Base-by-base conservation (phyloP, 331 rosid species). In the Acacia pycnantha region DNA sequence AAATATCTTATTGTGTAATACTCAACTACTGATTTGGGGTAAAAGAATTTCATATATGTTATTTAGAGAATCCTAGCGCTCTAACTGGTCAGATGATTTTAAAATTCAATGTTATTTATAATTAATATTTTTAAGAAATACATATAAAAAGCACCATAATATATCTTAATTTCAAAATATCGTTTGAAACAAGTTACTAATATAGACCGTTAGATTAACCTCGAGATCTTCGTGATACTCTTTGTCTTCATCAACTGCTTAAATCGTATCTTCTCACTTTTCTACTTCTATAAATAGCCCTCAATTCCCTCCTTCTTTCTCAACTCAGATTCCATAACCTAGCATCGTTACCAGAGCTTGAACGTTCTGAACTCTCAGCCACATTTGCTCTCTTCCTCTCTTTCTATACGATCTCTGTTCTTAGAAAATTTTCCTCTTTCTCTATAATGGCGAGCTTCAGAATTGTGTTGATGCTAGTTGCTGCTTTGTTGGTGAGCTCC, bases 401-500 rank as follows among this genome's bases (percentile, higher is more conserved):
- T 65, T n/a, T 64, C 9, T 15, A 3, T 14, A 66, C 3, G 33
- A 33, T 33, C 22, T 15, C 43, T 31, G 43, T 31, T 31, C 29
- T 64, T 14, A 53, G 31, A 29, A 29, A 1, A 1, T 29, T 4
- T 2, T 15, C 13, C 5, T 61, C 22, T 62, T 27, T 8, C 2
- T 62, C 46, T 19, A 74, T 53, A 47, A 86, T 89, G 92, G 92
- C 92, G 41, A 12, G 56, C 8, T 70, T 48, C 74, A 58, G 76
- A 29, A 16, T 72, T 8, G 54, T 72, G 2, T 56, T 85, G 11
- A 79, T 85, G 79, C 70, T 86, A 3, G 18, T 86, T 1, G 82
- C 86, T 3, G 78, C 85, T 74, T 58, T 90, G 83, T 78, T 90
- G 27, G 68, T 87, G 4, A 71, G 70, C 76, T 70, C 86, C 74